Conservation (phyloP, 225 moss, liverwort and hornwort genomes). For the Anthoceros angustus region DNA sequence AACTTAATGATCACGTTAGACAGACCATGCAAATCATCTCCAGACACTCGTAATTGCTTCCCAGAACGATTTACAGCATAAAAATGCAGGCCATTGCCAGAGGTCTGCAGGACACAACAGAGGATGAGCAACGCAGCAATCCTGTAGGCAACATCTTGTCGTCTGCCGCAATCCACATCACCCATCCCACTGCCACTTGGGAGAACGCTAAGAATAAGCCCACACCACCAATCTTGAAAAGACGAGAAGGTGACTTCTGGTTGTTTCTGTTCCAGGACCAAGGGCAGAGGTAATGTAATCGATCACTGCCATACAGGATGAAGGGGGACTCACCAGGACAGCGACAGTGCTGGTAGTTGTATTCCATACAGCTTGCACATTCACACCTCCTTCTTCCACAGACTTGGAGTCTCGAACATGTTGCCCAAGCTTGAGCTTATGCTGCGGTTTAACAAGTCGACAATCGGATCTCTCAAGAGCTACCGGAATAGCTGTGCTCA, state of each 20-base stretch:
- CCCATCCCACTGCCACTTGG: background rate
- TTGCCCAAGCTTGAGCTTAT: conserved; percentile 79
- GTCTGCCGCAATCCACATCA: background rate
- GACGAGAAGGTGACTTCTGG: too few relatives aligned
- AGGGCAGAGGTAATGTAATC: background rate
- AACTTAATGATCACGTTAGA: conserved; percentile 52
- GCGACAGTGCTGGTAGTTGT: conserved; percentile 56
- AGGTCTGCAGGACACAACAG: conserved; percentile 47
- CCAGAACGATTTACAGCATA: conserved; percentile 57
- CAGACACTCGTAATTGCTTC: conserved; percentile 67
- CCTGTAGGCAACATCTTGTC: background rate
- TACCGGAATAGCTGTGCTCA: background rate
- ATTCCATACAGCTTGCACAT: conserved; percentile 75
- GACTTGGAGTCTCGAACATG: conserved; percentile 46
- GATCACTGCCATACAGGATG: background rate
- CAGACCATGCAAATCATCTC: conserved; percentile 48
- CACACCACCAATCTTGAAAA: too few relatives aligned
- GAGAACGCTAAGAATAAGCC: too few relatives aligned
- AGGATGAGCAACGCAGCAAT: background rate
- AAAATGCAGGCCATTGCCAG: conserved; percentile 74
- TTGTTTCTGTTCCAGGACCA: background rate
- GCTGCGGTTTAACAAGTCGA: conserved; percentile 25
- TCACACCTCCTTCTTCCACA: conserved; percentile 55
- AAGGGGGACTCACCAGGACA: conserved; percentile 50
- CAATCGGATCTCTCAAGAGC: background rate